Conservation (phyloP, 83 land plant species). For the Diphasiastrum complanatum region DNA sequence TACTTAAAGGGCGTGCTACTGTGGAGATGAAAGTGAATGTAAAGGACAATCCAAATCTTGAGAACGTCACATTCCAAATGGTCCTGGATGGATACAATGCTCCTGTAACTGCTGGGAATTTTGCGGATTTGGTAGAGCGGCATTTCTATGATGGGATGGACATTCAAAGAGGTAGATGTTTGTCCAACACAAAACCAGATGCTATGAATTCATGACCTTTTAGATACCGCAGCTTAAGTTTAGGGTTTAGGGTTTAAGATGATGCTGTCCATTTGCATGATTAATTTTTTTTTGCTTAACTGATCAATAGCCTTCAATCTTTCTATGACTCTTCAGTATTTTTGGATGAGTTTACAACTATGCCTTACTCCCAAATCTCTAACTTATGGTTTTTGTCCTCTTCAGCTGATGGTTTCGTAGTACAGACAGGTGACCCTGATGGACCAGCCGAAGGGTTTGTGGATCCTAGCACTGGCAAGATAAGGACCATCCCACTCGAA, state of each 20-base stretch:
- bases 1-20: slow-evolving; percentile 92
- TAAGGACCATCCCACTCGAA: slow-evolving; percentile 83
- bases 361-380: no score
- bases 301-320: no score
- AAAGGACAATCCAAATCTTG: slow-evolving; percentile 80
- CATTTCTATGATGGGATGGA: slow-evolving; percentile 99
- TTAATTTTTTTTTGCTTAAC: no score
- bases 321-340: no score
- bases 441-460: slow-evolving; percentile 99
- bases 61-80: slow-evolving; percentile 61
- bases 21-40: slow-evolving; percentile 96
- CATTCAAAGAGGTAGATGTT: slow-evolving; percentile 99
- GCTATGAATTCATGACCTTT: no score
- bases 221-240: no score
- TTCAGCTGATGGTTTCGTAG: slow-evolving; percentile 97
- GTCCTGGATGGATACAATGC: slow-evolving; percentile 96
- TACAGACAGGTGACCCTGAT: slow-evolving; percentile 96
- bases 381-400: background rate
- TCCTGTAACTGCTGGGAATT: slow-evolving; percentile 96
- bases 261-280: no score
- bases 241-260: no score
- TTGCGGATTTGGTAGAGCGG: slow-evolving; percentile 81
- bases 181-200: no score
- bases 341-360: no score
- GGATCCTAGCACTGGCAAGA: slow-evolving; percentile 86